Base-by-base conservation (phyloP, 2,329 filamentous ascomycete genomes). In the Claviceps purpurea region DNA sequence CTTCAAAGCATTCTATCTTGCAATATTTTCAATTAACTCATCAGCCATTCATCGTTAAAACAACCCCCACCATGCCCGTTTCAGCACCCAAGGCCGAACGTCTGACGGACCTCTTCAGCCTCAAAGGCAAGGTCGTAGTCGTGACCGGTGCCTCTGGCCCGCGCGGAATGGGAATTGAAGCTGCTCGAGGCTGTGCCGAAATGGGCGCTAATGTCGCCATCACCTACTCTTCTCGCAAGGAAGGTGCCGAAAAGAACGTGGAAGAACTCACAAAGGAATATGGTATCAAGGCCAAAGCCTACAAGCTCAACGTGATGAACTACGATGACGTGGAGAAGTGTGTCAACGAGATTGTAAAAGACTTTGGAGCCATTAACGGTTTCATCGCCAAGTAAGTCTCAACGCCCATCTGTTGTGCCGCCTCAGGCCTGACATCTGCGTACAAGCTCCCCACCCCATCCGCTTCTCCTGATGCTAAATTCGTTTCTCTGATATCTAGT, bases 291-390 rank as follows among this genome's bases (percentile, higher is more conserved):
- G 79, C 72, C 64, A 77, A 77, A 68, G 75, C 76, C 41, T 81
- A 81, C 68, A 72, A 78, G 66, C 73, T 78, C 57, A 75, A 83
- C 61, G 68, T 80, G n/a, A 73, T 70, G 51, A 70, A 79, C 54
- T 77, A 72, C 58, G 60, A 66, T 14, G 67, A 73, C 10, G 73
- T 81, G 52, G 69, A 79, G 63, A 64, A 69, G 46, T 72, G 79
- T 57, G 70, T 82, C 52, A 69, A 71, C 52, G 79, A 89, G 38
- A 81, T 89, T 57, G 75, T 85, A 63, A 70, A 73, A 58, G 86
- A 90, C 63, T 90, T 89, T 64, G 82, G 82, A 60, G 79, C 81
- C 48, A 79, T 89, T 53, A 85, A 89, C 57, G 78, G 83, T 55
- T 87, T 89, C 59, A 77, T 89, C 51, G 85, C 85, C 60, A 89